Base-by-base conservation (phyloP, 1,284 basidiomycete species). In the Cryptococcus maquisensis region DNA sequence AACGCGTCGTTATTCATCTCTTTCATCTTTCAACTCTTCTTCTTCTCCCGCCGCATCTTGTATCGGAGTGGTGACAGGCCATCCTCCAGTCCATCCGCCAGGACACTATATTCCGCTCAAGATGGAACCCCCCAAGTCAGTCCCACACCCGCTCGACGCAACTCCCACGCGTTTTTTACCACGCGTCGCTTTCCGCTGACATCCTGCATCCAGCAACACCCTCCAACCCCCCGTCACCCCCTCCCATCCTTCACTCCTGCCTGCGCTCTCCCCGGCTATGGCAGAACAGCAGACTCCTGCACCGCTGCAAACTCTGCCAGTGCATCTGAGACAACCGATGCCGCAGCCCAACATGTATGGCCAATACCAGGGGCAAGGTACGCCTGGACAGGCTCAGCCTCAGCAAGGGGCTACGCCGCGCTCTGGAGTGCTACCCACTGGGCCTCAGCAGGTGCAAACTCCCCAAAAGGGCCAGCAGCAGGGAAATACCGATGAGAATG, bases 191-290 rank as follows among this genome's bases (percentile, higher is more conserved):
- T 45, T 28, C 28, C 23, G n/a, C 46, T 37, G 15, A 47, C 16
- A 16, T 20, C 13, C 35, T 18, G 8, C 23, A 47, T 32, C 28
- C 28, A 44, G 42, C 42, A 44, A 44, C 42, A n/a, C 16, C 20
- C 15, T 26, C 23, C 51, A 53, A 23, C 62, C 60, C 20, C 66
- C 64, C 3, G 62, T 59, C 8, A 68, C 64, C 1, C 64, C 66
- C 9, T 66, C 66, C 15, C 66, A 68, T 42, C 28, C 57, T n/a
- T 55, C 61, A 39, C 59, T 66, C n/a, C 57, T 68, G 10, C 63
- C 66, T 8, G 52, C 64, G 15, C 42, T 66, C 7, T 66, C 64
- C 13, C 64, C 66, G 6, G 56, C 60, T 21, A 36, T 32, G 23
- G 26, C 55, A 7, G 66, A 67, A 44, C 59, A 32, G 28, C 28